Percentiles rank a stretch among this genome's conserved stretches.
phyloP scores from a whole-genome alignment of 2,329 filamentous ascomycete species.

The Aspergillus neoniger region DNA sequence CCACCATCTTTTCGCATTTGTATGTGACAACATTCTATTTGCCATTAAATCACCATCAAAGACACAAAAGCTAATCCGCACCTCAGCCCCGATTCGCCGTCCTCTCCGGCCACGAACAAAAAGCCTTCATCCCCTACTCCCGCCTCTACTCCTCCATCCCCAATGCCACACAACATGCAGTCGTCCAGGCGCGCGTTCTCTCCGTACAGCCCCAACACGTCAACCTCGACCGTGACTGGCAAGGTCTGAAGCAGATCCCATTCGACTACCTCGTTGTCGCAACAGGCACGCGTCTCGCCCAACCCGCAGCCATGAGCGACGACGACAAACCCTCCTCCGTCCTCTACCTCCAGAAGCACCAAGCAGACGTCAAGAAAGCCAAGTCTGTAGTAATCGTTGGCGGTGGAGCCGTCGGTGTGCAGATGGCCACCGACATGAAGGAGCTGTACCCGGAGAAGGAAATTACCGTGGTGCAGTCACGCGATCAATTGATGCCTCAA shows the following conservation, averaged over 20 bases:
- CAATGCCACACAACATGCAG: conserved; percentile 26
- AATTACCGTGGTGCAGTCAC: conserved; percentile 52
- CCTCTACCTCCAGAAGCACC: conserved; percentile 36
- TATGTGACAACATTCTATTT: conserved; percentile 15
- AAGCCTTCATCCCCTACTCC: conserved; percentile 40
- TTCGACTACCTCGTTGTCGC: conserved; percentile 39
- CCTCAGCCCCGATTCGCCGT: conserved; percentile 38
- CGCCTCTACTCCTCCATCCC: conserved; percentile 31
- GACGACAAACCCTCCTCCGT: conserved; percentile 38
- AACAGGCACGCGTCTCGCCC: conserved; percentile 36
- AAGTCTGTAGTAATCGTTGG: conserved; percentile 44
- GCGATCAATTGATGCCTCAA: conserved; percentile 39
- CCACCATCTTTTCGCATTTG: conserved; percentile 40
- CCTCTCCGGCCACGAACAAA: conserved; percentile 38
- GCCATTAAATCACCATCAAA: neutral
- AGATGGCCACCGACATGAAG: conserved; percentile 54
- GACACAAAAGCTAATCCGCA: neutral
- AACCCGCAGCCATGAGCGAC: conserved; percentile 36
- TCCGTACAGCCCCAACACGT: conserved; percentile 31
- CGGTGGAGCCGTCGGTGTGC: conserved; percentile 54
- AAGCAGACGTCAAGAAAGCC: conserved; percentile 30
- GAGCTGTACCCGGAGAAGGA: conserved; percentile 51
- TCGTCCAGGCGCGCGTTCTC: conserved; percentile 37
- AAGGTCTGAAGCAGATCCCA: conserved; percentile 32
- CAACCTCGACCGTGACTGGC: conserved; percentile 39